These are phyloP conservation scores for Alternaria brassicae DNA, from an alignment of 2,329 filamentous ascomycete species.

Conservation along the genomic window DNA sequence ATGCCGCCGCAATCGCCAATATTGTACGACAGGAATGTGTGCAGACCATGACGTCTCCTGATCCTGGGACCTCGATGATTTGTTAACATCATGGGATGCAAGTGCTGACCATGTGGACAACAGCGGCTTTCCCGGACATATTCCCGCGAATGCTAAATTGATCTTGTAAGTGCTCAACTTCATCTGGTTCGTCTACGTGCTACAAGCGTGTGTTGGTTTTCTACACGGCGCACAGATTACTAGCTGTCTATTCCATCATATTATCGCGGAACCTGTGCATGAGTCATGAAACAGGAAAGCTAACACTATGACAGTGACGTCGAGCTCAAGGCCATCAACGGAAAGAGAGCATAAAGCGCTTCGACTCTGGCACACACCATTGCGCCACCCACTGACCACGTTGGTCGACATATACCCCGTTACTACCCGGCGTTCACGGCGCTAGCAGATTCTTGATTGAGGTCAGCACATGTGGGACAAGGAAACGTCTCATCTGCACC, in stretches of 20 bases:
- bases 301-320: constrained; percentile 63
- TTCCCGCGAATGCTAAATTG: constrained; percentile 76
- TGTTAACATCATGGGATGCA: constrained; percentile 14
- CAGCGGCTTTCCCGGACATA: constrained; percentile 80
- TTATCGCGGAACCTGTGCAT: background rate
- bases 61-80: constrained; percentile 6
- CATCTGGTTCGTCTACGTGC: constrained; percentile 1
- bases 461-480: background rate
- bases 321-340: constrained; percentile 69
- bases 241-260: constrained; percentile 4
- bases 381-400: constrained; percentile 4
- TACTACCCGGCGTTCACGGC: constrained; percentile 15
- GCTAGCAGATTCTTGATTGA: background rate
- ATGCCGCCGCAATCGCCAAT: constrained; percentile 8
- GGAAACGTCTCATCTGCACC: background rate
- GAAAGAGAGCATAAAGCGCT: constrained; percentile 51
- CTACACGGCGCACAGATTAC: constrained; percentile 14
- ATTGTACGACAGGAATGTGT: constrained; percentile 4
- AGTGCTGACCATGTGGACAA: constrained; percentile 28
- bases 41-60: background rate
- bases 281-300: constrained; percentile 8
- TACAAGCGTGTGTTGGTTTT: constrained; percentile 4
- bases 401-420: constrained; percentile 17
- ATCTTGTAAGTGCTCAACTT: constrained; percentile 73
- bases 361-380: background rate